phyloP scores from a whole-genome alignment of 192 early-diverging fungal species.

The Rhizophagus clarus region DNA sequence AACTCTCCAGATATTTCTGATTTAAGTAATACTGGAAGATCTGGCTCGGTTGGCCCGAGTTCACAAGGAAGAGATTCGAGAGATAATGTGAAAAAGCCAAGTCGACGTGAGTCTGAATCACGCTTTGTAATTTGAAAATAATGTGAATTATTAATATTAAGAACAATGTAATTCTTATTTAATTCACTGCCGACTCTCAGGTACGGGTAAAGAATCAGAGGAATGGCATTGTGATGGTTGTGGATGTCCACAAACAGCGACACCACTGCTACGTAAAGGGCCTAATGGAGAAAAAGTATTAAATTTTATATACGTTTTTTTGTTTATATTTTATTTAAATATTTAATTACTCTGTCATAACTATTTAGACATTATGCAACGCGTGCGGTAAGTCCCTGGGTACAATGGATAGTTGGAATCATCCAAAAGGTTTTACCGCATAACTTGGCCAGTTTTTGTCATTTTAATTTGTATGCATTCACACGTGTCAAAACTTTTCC shows the following conservation, averaged over 20 bases:
- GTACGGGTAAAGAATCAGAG: slow-evolving; percentile 18
- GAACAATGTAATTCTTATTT: not conserved
- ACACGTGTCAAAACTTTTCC: slow-evolving; percentile 19
- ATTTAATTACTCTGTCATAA: not conserved
- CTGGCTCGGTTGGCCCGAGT: slow-evolving; percentile 14
- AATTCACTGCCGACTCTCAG: not conserved
- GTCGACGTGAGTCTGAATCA: not conserved
- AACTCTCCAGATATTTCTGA: slow-evolving; percentile 1
- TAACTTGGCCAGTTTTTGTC: slow-evolving; percentile 21
- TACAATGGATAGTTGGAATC: slow-evolving; percentile 15
- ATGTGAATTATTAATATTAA: no score
- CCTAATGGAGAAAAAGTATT: slow-evolving; percentile 23
- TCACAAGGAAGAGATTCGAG: not conserved
- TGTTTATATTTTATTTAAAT: no score
- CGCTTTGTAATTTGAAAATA: no score
- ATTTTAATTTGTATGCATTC: slow-evolving; percentile 21
- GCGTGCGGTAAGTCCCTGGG: slow-evolving; percentile 27
- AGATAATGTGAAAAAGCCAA: slow-evolving; percentile 1
- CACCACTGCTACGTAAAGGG: slow-evolving; percentile 21
- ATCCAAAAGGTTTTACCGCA: slow-evolving; percentile 16
- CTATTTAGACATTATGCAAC: slow-evolving; percentile 17
- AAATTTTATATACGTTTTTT: not conserved
- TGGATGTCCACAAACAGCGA: slow-evolving; percentile 7
- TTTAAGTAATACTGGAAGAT: slow-evolving; percentile 1
- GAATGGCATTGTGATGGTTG: slow-evolving; percentile 25